These are phyloP conservation scores for Macrolepiota dolichaula DNA, from an alignment of 768 basidiomycete genomes.

Conservation along the genomic window DNA sequence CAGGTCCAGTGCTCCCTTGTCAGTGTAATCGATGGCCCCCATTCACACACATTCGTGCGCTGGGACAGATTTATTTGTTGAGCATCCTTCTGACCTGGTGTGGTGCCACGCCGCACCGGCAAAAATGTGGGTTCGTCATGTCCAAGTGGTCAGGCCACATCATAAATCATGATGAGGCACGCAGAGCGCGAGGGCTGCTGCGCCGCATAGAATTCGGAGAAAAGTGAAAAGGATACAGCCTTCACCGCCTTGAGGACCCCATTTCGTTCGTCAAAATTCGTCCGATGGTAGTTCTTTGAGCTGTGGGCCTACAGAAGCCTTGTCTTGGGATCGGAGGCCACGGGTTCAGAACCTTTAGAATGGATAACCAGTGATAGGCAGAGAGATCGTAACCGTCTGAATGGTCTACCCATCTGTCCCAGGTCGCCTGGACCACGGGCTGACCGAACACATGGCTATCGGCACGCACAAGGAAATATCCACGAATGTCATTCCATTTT, in stretches of 20 bases:
- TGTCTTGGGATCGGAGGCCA: neutral
- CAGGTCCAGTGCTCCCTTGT: neutral
- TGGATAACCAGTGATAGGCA: neutral
- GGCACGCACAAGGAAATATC: neutral
- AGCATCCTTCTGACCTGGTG: neutral
- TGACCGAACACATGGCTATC: constrained; percentile 1
- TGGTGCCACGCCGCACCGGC: neutral
- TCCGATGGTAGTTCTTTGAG: neutral
- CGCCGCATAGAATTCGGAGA: constrained; percentile 5
- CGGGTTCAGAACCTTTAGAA: neutral
- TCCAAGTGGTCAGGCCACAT: neutral
- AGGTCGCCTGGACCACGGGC: neutral
- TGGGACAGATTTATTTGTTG: neutral
- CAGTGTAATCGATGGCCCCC: neutral
- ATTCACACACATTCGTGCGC: neutral
- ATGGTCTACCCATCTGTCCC: neutral
- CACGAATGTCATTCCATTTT: neutral
- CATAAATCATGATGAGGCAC: neutral
- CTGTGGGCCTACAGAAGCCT: neutral
- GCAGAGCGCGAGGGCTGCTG: neutral
- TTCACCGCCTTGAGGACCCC: neutral
- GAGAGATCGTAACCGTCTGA: neutral
- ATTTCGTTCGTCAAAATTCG: neutral
- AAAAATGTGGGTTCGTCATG: neutral
- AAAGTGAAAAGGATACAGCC: neutral